Base-by-base conservation (phyloP, 2,329 filamentous ascomycete genomes). In the Colletotrichum sansevieriae region DNA sequence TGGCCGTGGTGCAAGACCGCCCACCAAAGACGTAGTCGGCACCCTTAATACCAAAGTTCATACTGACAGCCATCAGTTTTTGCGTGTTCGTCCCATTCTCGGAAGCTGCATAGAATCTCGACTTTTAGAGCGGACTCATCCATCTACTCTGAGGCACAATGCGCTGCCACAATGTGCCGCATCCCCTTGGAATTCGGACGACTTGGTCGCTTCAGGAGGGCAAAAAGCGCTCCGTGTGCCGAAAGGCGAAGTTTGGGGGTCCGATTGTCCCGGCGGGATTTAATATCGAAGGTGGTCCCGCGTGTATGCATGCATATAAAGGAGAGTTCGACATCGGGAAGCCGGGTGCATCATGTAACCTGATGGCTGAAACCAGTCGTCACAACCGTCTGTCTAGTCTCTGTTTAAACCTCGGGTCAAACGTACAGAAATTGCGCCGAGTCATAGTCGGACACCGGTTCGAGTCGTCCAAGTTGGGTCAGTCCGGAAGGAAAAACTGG, bases 391-490 rank as follows among this genome's bases (percentile, higher is more conserved):
- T 29, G 18, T 20, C 10, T 51, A n/a, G 25, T 29, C 10, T 51
- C 20, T n/a, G 29, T n/a, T 20, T 33, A 18, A 8, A 22, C 47
- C 37, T 29, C 37, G 61, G 47, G 25, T 15, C 18, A 2, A 18
- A 18, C 18, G 18, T 18, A 18, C 10, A 29, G 29, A 12, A n/a
- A 20, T 12, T 22, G 15, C 25, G 3, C 43, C 47, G 62, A 69
- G 66, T 69, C 62, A 66, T 59, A 52, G n/a, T 18, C 20, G 25
- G 15, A 11, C 37, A 18, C 41, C 47, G 12, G 46, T 56, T 43
- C 35, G 37, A 66, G n/a, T 68, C 65, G 18, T 37, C 43, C 56
- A 29, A 44, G 66, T 18, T 61, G 56, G 55, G 56, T 29, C 56
- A 66, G 33, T 56, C 62, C 62, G 39, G 66, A 43, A 41, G 44